Evolutionary conservation across 2,329 filamentous ascomycete species (phyloP), one percentile per base, ranked within the genome.

Genomic region (Zymoseptoria brevis): DNA sequence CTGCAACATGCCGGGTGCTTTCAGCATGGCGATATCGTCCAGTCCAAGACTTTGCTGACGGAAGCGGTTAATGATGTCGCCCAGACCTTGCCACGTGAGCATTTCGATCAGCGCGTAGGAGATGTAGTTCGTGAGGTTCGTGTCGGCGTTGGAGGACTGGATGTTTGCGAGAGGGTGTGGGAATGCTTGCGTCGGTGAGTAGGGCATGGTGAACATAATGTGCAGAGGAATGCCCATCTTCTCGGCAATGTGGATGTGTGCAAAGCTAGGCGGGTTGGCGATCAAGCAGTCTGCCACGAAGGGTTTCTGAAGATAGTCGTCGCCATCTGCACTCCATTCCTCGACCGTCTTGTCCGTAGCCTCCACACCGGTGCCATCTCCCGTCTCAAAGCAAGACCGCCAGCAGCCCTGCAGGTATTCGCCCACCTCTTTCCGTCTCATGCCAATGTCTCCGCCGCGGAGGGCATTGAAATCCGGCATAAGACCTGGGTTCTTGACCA

Each of bases 121-220:
- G 58, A 95, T 80, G 69, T 89, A 93, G 67, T 94, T 96, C 0
- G 89, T 87, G 60, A 90, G 81, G n/a, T 83, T 83, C 4, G 84
- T 80, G 67, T 94, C 89, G 1, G 87, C 87, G 66, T 90, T 90
- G 0, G 86, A 84, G 1, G 84, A 85, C 62, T 89, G 83, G 58
- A 96, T 86, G 64, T 94, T 93, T 0, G 90, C 90, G 22, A 96
- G 78, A 0, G 91, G 91, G 67, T 96, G 91, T 0, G 90, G 89
- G 65, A 96, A 96, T 0, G 87, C 83, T 70, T 89, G 85, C 0
- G 91, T 96, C 0, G 90, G 87, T 1, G 89, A 89, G 87, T 90
- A 96, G 0, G 91, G 91, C 90, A 96, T 96, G 1, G 91, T 96
- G 75, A 96, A 96, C 88, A 96, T 95, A 73, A 96, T 84, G 67